Evolutionary conservation across 352 stramenopile species (phyloP).

Genomic region (Globisporangium lucens): DNA sequence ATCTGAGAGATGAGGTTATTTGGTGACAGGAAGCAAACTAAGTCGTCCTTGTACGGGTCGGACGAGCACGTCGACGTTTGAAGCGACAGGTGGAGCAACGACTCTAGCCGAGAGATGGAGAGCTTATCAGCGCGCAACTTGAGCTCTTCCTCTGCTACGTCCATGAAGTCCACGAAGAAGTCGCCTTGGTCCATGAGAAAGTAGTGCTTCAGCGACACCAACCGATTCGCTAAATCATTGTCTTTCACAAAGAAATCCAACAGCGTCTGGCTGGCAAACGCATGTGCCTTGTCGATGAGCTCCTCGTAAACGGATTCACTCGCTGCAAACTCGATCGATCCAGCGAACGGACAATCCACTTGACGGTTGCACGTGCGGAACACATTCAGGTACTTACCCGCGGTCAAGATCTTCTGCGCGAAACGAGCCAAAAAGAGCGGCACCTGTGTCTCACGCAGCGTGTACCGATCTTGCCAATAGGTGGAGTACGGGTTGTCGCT

Average conservation of each 20-base stretch:
- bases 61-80: conserved; percentile 90
- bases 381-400: conserved; percentile 92
- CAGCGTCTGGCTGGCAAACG: conserved; percentile 72
- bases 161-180: conserved; percentile 98
- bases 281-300: conserved; percentile 81
- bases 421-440: conserved; percentile 79
- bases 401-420: conserved; percentile 84
- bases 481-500: conserved; percentile 86
- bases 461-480: conserved; percentile 90
- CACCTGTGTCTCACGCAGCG: conserved; percentile 68
- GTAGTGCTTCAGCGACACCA: conserved; percentile 95
- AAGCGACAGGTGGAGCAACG: conserved; percentile 92
- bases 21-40: conserved; percentile 85
- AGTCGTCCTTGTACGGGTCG: conserved; percentile 88
- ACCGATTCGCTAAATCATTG: conserved; percentile 70
- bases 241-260: conserved; percentile 81
- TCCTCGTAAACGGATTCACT: conserved; percentile 79
- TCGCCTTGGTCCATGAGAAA: conserved; percentile 99
- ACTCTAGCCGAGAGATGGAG: conserved; percentile 89
- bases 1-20: conserved; percentile 91
- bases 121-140: conserved; percentile 85
- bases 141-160: conserved; percentile 94
- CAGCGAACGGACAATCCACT: conserved; percentile 79
- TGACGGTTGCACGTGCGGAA: conserved; percentile 78
- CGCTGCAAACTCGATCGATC: conserved; percentile 56